Conservation (phyloP, 805 yeast species). For the Cyberlindnera mississippiensis region DNA sequence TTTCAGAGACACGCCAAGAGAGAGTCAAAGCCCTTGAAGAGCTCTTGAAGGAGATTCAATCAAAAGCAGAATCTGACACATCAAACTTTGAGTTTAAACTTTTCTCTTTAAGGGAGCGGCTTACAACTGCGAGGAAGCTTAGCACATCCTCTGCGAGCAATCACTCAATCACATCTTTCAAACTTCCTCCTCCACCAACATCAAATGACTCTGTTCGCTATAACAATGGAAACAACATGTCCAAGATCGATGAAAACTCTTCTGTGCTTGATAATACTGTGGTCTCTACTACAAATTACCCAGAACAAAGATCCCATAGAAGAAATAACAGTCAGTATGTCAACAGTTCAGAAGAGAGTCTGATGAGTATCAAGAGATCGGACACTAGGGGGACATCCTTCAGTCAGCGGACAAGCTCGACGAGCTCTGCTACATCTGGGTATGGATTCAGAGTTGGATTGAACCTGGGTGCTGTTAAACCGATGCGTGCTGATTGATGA, state of each 20-base stretch:
- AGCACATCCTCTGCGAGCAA: conserved; percentile 9
- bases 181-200: background rate
- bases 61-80: conserved; percentile 1
- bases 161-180: conserved; percentile 1
- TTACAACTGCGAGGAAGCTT: conserved; percentile 30
- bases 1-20: conserved; percentile 53
- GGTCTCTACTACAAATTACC: background rate
- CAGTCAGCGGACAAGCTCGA: conserved; percentile 6
- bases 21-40: conserved; percentile 52
- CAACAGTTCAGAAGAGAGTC: conserved; percentile 8
- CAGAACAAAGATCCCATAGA: conserved; percentile 1
- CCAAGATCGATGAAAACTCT: conserved; percentile 7
- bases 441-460: conserved; percentile 35
- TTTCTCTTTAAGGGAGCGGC: conserved; percentile 19
- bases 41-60: conserved; percentile 42
- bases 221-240: conserved; percentile 3
- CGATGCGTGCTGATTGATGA: conserved; percentile 22
- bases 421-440: conserved; percentile 1
- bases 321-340: background rate
- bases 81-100: conserved; percentile 14
- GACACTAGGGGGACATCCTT: conserved; percentile 8
- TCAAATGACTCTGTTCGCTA: conserved; percentile 1
- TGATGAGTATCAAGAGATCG: conserved; percentile 8
- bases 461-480: conserved; percentile 58
- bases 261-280: background rate